Evolutionary conservation across 2,329 filamentous ascomycete species (phyloP), one percentile per base, ranked within the genome.

Genomic region (Cyclaneusma minus): DNA sequence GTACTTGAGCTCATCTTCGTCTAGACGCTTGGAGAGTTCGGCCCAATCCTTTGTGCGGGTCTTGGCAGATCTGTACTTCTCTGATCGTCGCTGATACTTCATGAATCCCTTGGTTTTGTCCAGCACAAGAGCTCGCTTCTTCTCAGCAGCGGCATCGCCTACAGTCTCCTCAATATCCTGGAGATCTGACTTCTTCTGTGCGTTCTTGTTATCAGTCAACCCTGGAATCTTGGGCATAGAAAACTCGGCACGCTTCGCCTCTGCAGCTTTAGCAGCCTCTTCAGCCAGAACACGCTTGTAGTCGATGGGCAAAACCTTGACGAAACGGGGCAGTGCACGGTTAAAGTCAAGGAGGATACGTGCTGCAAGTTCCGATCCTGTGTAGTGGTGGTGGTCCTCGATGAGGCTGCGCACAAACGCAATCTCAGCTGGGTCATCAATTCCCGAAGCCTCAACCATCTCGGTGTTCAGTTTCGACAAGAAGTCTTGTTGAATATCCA

Each of bases 51-150:
- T 83, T 35, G 74, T 84, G 41, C 87, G 69, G 21, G 80, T 84
- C 51, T 81, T 78, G 4, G 79, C 68, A 45, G 71, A 74, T 39
- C 87, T 78, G 52, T 94, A 94, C 59, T 93, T 94, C 63, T 95
- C 87, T 12, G 78, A 72, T 31, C 84, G 81, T 29, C 87, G 81
- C 50, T 80, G 70, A 58, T 94, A 95, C 56, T 92, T 89, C 83
- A 92, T 94, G 64, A 95, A 95, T 16, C 87, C 87, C 42, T 74
- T 75, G 1, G 87, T 95, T 69, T 95, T 95, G 61, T 95, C 85
- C n/a, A 95, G 69, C 5, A 94, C 82, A 12, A 94, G 64, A 5
- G 84, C 81, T 27, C 77, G 76, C 52, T 87, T 84, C 61, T 93
- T 92, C 58, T 93, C 84, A 2, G 73, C 75, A 41, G 80, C 79